Evolutionary conservation across 176 grass and related monocot species (phyloP).

Genomic region (Bolboschoenus planiculmis): DNA sequence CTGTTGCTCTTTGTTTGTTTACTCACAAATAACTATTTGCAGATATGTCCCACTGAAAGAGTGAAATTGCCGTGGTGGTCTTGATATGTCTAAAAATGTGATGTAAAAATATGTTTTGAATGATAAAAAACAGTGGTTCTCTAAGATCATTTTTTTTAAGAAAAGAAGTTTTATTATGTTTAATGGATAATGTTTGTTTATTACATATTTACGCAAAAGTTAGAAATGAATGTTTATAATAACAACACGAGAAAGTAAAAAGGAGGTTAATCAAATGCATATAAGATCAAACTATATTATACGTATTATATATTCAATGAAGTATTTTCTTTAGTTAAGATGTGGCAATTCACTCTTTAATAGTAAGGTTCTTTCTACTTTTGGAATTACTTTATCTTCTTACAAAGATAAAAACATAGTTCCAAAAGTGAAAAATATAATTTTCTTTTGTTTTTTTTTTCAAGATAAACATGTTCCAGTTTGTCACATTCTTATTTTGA

Average conservation of each 20-base stretch:
- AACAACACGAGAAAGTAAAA: too few species aligned
- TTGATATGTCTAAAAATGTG: not conserved
- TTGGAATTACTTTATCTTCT: not conserved
- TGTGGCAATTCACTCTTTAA: not conserved
- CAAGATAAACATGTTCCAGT: too few species aligned
- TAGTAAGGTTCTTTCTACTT: not conserved
- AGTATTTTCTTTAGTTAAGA: not conserved
- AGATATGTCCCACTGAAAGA: not conserved
- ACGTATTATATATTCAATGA: not conserved
- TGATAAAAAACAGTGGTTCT: not conserved
- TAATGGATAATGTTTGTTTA: too few species aligned
- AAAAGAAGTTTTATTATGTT: too few species aligned
- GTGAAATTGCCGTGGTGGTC: not conserved
- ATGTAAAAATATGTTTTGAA: not conserved
- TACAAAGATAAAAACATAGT: too few species aligned
- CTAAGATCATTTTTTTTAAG: too few species aligned
- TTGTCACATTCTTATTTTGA: too few species aligned
- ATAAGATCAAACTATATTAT: not conserved
- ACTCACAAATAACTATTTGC: not conserved
- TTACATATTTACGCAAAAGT: too few species aligned
- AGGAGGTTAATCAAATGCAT: too few species aligned
- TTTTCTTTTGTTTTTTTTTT: too few species aligned
- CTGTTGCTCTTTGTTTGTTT: constrained; percentile 2
- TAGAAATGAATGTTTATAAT: too few species aligned
- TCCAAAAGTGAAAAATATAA: too few species aligned